Conservation (phyloP, 2,329 filamentous ascomycete genomes). For the Aspergillus alliaceus region DNA sequence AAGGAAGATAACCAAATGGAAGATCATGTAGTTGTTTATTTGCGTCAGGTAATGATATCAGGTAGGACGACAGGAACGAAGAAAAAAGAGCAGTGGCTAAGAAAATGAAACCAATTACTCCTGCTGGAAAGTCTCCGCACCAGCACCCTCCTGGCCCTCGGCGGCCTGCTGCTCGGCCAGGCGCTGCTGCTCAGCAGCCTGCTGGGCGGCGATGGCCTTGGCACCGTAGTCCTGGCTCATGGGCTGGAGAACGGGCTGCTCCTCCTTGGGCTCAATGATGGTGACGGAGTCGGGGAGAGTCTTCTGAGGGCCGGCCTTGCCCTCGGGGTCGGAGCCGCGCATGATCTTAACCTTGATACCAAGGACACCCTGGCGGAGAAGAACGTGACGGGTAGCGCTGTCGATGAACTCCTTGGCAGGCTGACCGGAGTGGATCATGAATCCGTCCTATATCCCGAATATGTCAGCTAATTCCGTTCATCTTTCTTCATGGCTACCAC, state of each 20-base stretch:
- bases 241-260: conserved; percentile 90
- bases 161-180: conserved; percentile 58
- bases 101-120: conserved; percentile 41
- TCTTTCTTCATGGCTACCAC: too few species aligned
- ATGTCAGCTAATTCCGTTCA: conserved; percentile 16
- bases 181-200: conserved; percentile 55
- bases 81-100: conserved; percentile 29
- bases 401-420: conserved; percentile 99
- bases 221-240: conserved; percentile 98
- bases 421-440: conserved; percentile 99
- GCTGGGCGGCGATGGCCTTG: conserved; percentile 71
- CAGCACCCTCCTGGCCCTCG: conserved; percentile 45
- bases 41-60: conserved; percentile 36
- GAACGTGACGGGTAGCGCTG: conserved; percentile 96
- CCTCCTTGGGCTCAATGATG: conserved; percentile 99
- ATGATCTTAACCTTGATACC: conserved; percentile 99
- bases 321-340: conserved; percentile 98
- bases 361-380: conserved; percentile 98
- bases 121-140: conserved; percentile 46
- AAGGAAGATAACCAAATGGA: conserved; percentile 9
- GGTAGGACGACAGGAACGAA: conserved; percentile 31
- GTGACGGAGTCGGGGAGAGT: conserved; percentile 97
- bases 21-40: conserved; percentile 37
- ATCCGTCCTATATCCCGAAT: conserved; percentile 68
- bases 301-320: conserved; percentile 97